Conservation (phyloP, 2,329 filamentous ascomycete species). For the Pseudogymnoascus sp. region DNA sequence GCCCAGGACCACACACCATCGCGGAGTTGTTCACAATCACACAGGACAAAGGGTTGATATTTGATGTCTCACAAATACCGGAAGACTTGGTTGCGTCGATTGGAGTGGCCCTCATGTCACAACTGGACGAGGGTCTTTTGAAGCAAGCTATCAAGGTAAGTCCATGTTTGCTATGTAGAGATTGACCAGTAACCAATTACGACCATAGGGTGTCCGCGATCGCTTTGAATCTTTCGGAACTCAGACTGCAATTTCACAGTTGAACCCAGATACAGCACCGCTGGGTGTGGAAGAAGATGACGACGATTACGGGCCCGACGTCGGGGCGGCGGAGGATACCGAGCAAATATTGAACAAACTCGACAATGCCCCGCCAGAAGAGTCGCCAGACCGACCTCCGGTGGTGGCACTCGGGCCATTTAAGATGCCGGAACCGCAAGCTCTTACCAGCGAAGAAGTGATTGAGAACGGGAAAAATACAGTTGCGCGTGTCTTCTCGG, state of each 20-base stretch:
- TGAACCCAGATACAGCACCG: constrained; percentile 54
- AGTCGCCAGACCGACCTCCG: constrained; percentile 33
- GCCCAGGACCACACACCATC: constrained; percentile 68
- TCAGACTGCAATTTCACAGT: constrained; percentile 22
- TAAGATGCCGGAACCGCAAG: constrained; percentile 69
- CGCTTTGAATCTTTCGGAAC: constrained; percentile 34
- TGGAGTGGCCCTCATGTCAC: constrained; percentile 68
- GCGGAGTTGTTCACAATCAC: constrained; percentile 85
- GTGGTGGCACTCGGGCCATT: constrained; percentile 60
- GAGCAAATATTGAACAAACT: constrained; percentile 74
- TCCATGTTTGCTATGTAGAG: constrained; percentile 18
- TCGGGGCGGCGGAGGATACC: constrained; percentile 67
- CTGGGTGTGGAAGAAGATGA: constrained; percentile 70
- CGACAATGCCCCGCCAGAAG: constrained; percentile 59
- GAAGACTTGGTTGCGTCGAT: constrained; percentile 72
- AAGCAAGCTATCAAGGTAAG: constrained; percentile 67
- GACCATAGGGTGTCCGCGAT: constrained; percentile 43
- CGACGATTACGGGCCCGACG: constrained; percentile 89
- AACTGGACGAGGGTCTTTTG: constrained; percentile 62
- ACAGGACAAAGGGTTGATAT: constrained; percentile 41
- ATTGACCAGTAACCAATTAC: constrained; percentile 15
- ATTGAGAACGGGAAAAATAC: constrained; percentile 69
- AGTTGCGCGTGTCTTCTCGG: constrained; percentile 69
- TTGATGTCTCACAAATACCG: constrained; percentile 71
- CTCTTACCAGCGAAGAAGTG: constrained; percentile 64